Evolutionary conservation across 116 monocot species (phyloP), one percentile per base, ranked within the genome.

Genomic region (Papilionanthe hybrid): DNA sequence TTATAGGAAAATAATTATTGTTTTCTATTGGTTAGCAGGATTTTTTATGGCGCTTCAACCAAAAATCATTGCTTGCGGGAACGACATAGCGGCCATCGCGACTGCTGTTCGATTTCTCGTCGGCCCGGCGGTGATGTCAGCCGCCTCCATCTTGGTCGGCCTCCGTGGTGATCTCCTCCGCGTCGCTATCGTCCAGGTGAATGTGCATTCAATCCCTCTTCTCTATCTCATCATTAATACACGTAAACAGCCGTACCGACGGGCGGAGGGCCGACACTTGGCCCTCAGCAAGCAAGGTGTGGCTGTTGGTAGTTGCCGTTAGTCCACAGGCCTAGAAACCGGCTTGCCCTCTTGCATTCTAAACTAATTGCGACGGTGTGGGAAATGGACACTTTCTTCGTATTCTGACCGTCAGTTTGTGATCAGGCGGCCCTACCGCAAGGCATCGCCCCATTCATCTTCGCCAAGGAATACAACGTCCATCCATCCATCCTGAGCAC

Each of bases 41-140:
- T 71, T 94, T 72, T 94, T 94, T 79, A 94, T 94, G 94, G 94
- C 94, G 41, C 76, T 92, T 72, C 94, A 94, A 72, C 91, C 94
- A 32, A 88, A 76, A 84, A 84, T 94, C 25, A 91, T 94, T 66
- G 94, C 94, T 42, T 94, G 94, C 75, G 94, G 94, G 43, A 90
- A 88, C 73, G 32, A 72, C 11, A 85, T 82, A 58, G 92, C 94
- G 30, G 56, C 77, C 5, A 84, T 87, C 76, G 81, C 90, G 20
- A 92, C 90, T 92, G 90, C 84, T 5, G 87, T 94, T 11, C 81
- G 94, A 27, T 94, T 94, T 83, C 82, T 92, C 18, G 42, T 86
- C 19, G 94, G 94, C 12, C 94, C 92, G 18, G 94, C 94, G 13
- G 90, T 89, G 67, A 94, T 94, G 94, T 85, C 90, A 29, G 90